Conservation (phyloP, 2,329 filamentous ascomycete species). For the Talaromyces pinophilus region DNA sequence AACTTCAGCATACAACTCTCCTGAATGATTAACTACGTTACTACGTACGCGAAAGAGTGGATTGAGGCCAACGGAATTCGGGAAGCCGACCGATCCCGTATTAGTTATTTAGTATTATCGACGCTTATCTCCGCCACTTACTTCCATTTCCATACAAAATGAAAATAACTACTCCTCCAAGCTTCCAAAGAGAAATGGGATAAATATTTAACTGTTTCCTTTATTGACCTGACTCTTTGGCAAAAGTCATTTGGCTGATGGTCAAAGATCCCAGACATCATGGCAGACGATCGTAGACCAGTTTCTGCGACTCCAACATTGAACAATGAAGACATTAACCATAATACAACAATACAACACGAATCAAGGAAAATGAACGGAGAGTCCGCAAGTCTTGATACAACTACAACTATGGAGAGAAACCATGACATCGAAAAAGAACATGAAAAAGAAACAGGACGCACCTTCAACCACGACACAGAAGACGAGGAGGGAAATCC, state of each 20-base stretch:
- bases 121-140: constrained; percentile 3
- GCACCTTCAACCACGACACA: neutral
- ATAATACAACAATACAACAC: neutral
- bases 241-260: neutral
- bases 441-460: neutral
- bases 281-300: constrained; percentile 4
- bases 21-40: neutral
- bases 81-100: neutral
- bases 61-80: neutral
- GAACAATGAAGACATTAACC: neutral
- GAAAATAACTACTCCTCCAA: neutral
- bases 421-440: neutral
- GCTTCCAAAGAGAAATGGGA: neutral
- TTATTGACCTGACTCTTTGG: neutral
- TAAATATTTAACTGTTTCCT: neutral
- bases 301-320: constrained; percentile 12
- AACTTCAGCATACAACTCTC: neutral
- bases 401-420: neutral
- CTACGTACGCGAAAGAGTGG: neutral
- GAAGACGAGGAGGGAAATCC: neutral
- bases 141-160: neutral
- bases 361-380: neutral
- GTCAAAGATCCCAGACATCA: neutral
- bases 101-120: neutral
- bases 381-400: constrained; percentile 3